Evolutionary conservation across 2,329 filamentous ascomycete species (phyloP), one percentile per base, ranked within the genome.

Genomic region (Kalmusia sp.): DNA sequence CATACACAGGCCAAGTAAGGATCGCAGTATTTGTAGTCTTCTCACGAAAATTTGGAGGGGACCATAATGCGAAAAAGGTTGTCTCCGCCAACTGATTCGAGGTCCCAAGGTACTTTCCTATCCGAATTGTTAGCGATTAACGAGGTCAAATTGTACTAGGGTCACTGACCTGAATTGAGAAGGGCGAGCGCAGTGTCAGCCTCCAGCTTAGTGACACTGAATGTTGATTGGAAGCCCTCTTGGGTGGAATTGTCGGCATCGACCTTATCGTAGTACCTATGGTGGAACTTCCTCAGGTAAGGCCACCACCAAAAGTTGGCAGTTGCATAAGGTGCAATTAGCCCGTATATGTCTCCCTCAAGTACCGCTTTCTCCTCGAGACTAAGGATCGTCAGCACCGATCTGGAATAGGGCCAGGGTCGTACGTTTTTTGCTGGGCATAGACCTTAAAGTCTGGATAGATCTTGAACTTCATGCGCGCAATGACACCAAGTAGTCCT

Each of bases 271-370:
- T 83, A 83, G 67, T 80, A 82, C n/a, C 80, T 74, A 67, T 78
- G 79, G 65, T 82, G 80, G 64, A 83, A 82, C 62, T 81, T 81
- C 55, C 66, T 71, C 54, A 78, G 75, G 62, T 78, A 80, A 1
- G 80, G 80, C 80, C 80, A 82, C 79, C 80, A 82, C 79, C 80
- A 83, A 37, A 82, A 72, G 55, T 83, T 83, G 3, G 80, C 80
- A 0, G 80, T 83, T 3, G 78, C 72, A 52, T 82, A 82, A 0
- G 80, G 80, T 3, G 76, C 71, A 43, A 83, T 81, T 69, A 82
- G 64, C 37, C 71, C 77, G 38, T 80, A 79, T 27, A 82, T 80
- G 45, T 82, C 79, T 1, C 79, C 80, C 24, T 81, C 69, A 5
- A 82, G 65, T 0, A 83, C 77, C 2, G 81, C 78, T 6, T 77